These are phyloP conservation scores for Rubroboletus satanas DNA, from an alignment of 768 basidiomycete genomes.

Conservation along the genomic window DNA sequence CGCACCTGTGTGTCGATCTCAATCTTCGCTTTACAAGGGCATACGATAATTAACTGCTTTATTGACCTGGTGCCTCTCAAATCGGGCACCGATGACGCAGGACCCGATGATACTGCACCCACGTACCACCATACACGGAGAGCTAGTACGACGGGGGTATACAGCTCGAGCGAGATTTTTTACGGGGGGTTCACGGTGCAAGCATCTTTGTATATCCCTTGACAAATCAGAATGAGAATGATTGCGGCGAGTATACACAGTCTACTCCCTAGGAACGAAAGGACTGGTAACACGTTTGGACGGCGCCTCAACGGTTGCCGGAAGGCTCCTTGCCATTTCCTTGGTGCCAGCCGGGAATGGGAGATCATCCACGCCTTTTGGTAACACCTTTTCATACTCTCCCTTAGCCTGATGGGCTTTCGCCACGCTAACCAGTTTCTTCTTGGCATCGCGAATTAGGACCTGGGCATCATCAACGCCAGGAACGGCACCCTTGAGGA, in stretches of 20 bases:
- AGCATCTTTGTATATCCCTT: not conserved
- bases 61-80: not conserved
- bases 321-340: slow-evolving; percentile 65
- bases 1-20: not conserved
- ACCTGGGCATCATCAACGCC: slow-evolving; percentile 88
- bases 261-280: slow-evolving; percentile 69
- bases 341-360: slow-evolving; percentile 91
- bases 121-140: not conserved
- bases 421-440: slow-evolving; percentile 65
- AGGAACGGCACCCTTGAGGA: slow-evolving; percentile 87
- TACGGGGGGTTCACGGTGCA: not conserved
- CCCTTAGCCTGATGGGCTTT: slow-evolving; percentile 67
- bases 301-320: slow-evolving; percentile 66
- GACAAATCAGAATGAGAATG: not conserved
- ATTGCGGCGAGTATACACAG: slow-evolving; percentile 1
- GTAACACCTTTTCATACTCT: slow-evolving; percentile 70
- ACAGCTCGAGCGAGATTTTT: not conserved
- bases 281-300: slow-evolving; percentile 71
- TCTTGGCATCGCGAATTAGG: slow-evolving; percentile 83
- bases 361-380: slow-evolving; percentile 76
- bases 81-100: not conserved
- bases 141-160: not conserved
- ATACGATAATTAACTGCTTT: not conserved
- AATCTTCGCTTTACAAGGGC: not conserved
- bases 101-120: not conserved